Evolutionary conservation across 2,329 filamentous ascomycete species (phyloP).

Genomic region (Trichoderma koningiopsis): DNA sequence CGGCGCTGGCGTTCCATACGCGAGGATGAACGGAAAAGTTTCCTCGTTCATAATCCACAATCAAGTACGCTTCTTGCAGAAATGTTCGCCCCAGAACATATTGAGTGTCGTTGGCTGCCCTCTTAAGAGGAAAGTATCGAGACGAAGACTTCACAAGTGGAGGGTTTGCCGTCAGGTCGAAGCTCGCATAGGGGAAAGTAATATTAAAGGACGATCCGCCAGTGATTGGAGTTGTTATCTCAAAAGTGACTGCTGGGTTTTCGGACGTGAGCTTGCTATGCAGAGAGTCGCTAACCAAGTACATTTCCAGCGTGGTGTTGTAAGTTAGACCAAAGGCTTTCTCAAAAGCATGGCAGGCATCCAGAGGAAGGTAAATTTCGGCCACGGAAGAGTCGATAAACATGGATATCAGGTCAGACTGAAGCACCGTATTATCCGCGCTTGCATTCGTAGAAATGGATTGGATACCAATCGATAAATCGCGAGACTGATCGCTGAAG

Average conservation of each 20-base stretch:
- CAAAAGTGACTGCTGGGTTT: conserved; percentile 24
- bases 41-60: conserved; percentile 29
- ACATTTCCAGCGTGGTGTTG: conserved; percentile 21
- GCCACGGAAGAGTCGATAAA: conserved; percentile 27
- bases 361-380: conserved; percentile 24
- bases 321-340: conserved; percentile 21
- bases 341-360: conserved; percentile 25
- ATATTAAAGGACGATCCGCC: conserved; percentile 25
- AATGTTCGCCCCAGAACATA: conserved; percentile 28
- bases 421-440: conserved; percentile 6
- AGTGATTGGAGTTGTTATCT: conserved; percentile 14
- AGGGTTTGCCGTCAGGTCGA: conserved; percentile 25
- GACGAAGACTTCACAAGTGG: conserved; percentile 22
- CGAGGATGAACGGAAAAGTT: conserved; percentile 26
- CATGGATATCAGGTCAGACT: conserved; percentile 18
- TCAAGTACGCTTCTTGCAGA: conserved; percentile 28
- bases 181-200: conserved; percentile 28
- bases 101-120: conserved; percentile 28
- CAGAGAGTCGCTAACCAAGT: conserved; percentile 23
- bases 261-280: conserved; percentile 4
- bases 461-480: conserved; percentile 24
- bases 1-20: conserved; percentile 25
- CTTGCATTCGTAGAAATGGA: conserved; percentile 25
- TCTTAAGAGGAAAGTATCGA: conserved; percentile 28
- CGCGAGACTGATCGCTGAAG: conserved; percentile 26